Evolutionary conservation across 2,329 filamentous ascomycete species (phyloP), one percentile per base, ranked within the genome.

Genomic region (Pseudogymnoascus sp.): DNA sequence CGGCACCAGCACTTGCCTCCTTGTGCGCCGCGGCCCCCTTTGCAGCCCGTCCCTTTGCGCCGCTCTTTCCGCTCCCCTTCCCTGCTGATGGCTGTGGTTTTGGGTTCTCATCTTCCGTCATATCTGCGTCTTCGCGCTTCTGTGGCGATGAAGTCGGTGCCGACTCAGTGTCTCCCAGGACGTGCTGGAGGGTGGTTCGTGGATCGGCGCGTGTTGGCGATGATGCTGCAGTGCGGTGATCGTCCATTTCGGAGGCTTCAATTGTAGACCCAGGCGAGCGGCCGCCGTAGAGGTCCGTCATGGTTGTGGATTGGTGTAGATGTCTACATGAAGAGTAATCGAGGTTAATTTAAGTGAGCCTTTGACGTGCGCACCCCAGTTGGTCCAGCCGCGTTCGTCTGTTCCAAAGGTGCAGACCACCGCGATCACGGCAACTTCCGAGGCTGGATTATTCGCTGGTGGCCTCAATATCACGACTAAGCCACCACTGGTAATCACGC

Each of bases 21-120:
- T 56, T 56, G n/a, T 56, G 46, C 46, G 46, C 46, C 46, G 46
- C 46, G 2, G 60, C 46, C 28, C 63, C 64, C 59, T 62, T 66
- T 14, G 66, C 67, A 16, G 65, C 62, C 4, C 66, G 42, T 16
- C 69, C 64, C 38, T 72, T 69, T 37, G 71, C 67, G 42, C 64
- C 64, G 61, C 70, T 68, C 64, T 68, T 64, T 23, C 46, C 62
- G 64, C 18, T 61, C 56, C 65, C 62, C 16, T 68, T 67, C 7
- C 62, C 56, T 10, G 46, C 14, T 11, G 64, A 65, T 12, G 67
- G 65, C 12, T 70, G 69, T 0, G 70, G 72, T 59, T 67, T 69
- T 10, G 62, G 64, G 16, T 71, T 70, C n/a, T 72, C 72, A 60
- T 73, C 72, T 62, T 73, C 71, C n/a, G 67, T 70, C 64, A 69